These are phyloP conservation scores for Starmera quercuum DNA, from an alignment of 805 yeast genomes.

Conservation along the genomic window DNA sequence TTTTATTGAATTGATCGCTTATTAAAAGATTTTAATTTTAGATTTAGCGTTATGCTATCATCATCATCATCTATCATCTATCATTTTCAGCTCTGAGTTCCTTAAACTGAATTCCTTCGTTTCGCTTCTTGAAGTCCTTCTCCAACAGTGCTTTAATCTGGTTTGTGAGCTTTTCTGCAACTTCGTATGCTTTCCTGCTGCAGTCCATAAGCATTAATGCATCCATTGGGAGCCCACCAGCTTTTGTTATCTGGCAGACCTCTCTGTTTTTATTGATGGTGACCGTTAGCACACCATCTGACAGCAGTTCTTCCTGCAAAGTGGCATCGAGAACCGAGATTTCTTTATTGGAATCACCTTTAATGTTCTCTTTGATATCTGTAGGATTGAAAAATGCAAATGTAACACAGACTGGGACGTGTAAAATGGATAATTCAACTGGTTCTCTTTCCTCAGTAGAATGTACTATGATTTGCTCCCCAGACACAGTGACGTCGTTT, in stretches of 20 bases:
- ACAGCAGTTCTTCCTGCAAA: constrained; percentile 63
- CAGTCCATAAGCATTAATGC: constrained; percentile 62
- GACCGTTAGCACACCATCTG: constrained; percentile 75
- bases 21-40: too few relatives aligned
- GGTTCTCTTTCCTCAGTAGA: constrained; percentile 77
- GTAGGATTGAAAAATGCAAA: constrained; percentile 76
- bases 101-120: constrained; percentile 14
- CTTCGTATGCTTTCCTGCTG: constrained; percentile 52
- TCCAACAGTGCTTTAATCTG: constrained; percentile 43
- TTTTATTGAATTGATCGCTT: too few relatives aligned
- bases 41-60: too few relatives aligned
- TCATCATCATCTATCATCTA: too few relatives aligned
- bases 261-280: constrained; percentile 89
- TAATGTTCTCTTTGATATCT: constrained; percentile 59
- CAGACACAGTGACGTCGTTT: constrained; percentile 73
- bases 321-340: constrained; percentile 70
- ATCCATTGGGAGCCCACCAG: constrained; percentile 84
- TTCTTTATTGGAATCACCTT: constrained; percentile 55
- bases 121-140: constrained; percentile 43
- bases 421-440: constrained; percentile 75
- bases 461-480: constrained; percentile 60
- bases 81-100: neutral
- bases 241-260: constrained; percentile 80
- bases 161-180: constrained; percentile 59
- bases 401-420: constrained; percentile 84